Conservation (phyloP, 805 yeast species). For the Blastobotrys attinorum region DNA sequence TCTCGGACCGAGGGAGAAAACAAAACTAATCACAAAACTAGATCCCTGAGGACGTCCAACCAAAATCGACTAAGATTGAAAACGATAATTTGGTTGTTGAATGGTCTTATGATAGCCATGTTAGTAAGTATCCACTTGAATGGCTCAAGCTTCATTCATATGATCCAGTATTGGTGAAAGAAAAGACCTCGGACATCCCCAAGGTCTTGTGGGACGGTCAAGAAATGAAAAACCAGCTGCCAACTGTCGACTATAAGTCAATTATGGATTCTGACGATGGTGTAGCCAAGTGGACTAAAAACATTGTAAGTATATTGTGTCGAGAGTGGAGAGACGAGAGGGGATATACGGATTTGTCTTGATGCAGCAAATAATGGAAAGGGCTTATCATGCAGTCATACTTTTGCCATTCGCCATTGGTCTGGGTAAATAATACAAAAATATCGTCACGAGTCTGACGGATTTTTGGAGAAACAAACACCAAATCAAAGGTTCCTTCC, state of each 20-base stretch:
- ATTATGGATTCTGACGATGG: conserved; percentile 40
- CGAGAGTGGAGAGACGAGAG: too few species aligned
- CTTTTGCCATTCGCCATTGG: too few species aligned
- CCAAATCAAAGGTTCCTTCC: too few species aligned
- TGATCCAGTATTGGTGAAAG: conserved; percentile 38
- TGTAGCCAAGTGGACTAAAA: conserved; percentile 46
- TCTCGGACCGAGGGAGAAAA: neutral
- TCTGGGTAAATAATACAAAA: too few species aligned
- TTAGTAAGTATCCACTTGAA: conserved; percentile 29
- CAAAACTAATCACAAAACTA: neutral
- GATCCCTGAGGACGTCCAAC: conserved; percentile 29
- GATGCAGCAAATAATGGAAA: too few species aligned
- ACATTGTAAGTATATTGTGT: conserved; percentile 29
- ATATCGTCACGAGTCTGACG: too few species aligned
- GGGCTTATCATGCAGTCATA: too few species aligned
- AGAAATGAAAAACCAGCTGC: conserved; percentile 34
- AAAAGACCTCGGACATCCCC: conserved; percentile 26
- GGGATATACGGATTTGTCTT: too few species aligned
- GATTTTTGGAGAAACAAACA: too few species aligned
- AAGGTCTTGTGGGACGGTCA: conserved; percentile 39
- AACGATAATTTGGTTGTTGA: conserved; percentile 16
- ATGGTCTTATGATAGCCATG: conserved; percentile 38
- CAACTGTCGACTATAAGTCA: conserved; percentile 40
- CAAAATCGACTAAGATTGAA: conserved; percentile 16
- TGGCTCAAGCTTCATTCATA: conserved; percentile 48